Percentiles rank a stretch among this genome's conserved stretches.
phyloP scores from a whole-genome alignment of 352 stramenopile genomes.

The Phytophthora lateralis region DNA sequence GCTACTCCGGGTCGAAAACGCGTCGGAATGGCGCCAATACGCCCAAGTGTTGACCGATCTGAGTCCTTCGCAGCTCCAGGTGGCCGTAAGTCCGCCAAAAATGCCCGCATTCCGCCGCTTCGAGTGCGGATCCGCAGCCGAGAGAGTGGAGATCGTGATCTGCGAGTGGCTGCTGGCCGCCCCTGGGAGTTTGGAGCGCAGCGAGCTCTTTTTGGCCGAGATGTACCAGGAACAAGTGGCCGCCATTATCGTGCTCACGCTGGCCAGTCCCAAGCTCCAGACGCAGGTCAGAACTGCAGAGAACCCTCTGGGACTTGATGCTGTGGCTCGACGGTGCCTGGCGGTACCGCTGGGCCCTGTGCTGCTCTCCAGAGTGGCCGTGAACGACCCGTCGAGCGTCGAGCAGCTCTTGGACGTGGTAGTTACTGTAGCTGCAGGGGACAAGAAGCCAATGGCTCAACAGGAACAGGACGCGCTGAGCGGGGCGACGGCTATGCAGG shows the following conservation, averaged over 20 bases:
- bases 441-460: conserved; percentile 32
- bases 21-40: conserved; percentile 53
- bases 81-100: conserved; percentile 1
- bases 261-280: conserved; percentile 43
- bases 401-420: conserved; percentile 47
- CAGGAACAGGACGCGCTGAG: conserved; percentile 40
- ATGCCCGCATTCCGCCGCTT: conserved; percentile 52
- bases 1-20: conserved; percentile 44
- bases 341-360: conserved; percentile 44
- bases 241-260: conserved; percentile 49
- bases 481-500: conserved; percentile 2
- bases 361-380: conserved; percentile 47
- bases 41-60: conserved; percentile 40
- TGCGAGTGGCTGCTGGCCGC: conserved; percentile 34
- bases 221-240: conserved; percentile 68
- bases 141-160: conserved; percentile 47
- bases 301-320: conserved; percentile 12
- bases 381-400: conserved; percentile 55
- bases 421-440: conserved; percentile 19
- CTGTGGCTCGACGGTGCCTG: conserved; percentile 30
- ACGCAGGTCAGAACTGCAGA: conserved; percentile 19
- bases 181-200: conserved; percentile 25
- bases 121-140: conserved; percentile 39
- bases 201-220: conserved; percentile 57
- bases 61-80: conserved; percentile 33